Base-by-base conservation (phyloP, 805 yeast genomes). In the Saturnispora quitensis region DNA sequence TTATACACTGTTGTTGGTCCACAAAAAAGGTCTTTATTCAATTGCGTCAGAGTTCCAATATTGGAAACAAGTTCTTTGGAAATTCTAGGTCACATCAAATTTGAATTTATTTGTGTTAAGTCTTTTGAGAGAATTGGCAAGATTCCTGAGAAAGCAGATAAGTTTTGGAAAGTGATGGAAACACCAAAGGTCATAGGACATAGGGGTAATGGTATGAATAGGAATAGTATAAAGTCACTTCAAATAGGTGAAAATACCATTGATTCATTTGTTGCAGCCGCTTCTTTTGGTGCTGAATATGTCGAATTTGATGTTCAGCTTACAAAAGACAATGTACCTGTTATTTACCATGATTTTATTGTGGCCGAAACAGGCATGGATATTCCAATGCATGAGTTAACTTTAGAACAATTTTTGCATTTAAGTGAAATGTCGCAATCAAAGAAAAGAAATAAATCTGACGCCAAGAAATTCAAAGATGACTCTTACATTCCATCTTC, bases 291-390 rank as follows among this genome's bases (percentile, higher is more conserved):
- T 40, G 98, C 98, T 1, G 84, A 95, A 2, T 91, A 91, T 62
- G 97, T 91, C 49, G 98, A 91, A 68, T 91, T 91, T 65, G 98
- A 91, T 68, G 98, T 91, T 45, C 98, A 91, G 64, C 72, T 91
- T 58, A 91, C 98, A 15, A 89, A 89, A 63, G 98, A 91, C 66
- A 74, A 74, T 57, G 82, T 88, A 10, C 97, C 98, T 2, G 98
- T 91, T 6, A 86, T 91, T 28, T 91, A 91, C 62, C 98, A 91
- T 66, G 98, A 91, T 64, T 91, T 91, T 63, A 66, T 88, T 43
- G 97, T 91, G 47, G 95, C 96, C 2, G 98, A 91, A 62, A 82
- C 96, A 5, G 98, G 98, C 17, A 89, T 87, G 48, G 98, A 91
- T 69, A 84, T 90, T 47, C 97, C 98, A 3, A 90, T 91, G 97